These are phyloP conservation scores for Kwoniella heveanensis DNA, from an alignment of 768 basidiomycete genomes.

Conservation along the genomic window DNA sequence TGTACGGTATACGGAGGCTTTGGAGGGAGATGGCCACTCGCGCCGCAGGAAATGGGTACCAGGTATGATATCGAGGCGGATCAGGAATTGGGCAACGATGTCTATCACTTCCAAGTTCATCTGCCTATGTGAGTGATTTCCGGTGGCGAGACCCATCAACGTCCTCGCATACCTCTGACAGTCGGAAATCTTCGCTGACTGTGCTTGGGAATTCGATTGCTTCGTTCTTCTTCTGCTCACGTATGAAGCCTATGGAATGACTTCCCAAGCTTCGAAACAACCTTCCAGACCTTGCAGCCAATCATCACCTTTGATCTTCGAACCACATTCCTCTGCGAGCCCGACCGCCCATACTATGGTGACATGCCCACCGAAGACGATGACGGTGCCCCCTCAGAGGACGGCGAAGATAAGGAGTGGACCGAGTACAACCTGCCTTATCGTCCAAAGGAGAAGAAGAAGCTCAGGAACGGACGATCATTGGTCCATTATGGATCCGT, in stretches of 20 bases:
- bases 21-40: conserved; percentile 2
- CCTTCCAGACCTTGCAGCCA: conserved; percentile 18
- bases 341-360: neutral
- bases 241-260: conserved; percentile 11
- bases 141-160: too few relatives aligned
- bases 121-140: conserved; percentile 14
- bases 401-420: conserved; percentile 18
- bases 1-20: neutral
- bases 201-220: too few relatives aligned
- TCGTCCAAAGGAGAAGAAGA: neutral
- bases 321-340: conserved; percentile 26
- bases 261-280: conserved; percentile 18
- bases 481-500: conserved; percentile 5
- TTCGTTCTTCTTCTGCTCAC: neutral
- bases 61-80: conserved; percentile 19
- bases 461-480: neutral
- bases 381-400: neutral
- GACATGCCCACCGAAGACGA: neutral
- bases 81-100: conserved; percentile 4
- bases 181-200: too few relatives aligned
- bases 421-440: conserved; percentile 13
- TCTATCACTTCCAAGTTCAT: conserved; percentile 11
- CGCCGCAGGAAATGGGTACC: neutral
- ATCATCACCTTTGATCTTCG: conserved; percentile 10
- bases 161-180: too few relatives aligned